These are phyloP conservation scores for Holtermanniella nyarrowii DNA, from an alignment of 768 basidiomycete genomes.

Conservation along the genomic window DNA sequence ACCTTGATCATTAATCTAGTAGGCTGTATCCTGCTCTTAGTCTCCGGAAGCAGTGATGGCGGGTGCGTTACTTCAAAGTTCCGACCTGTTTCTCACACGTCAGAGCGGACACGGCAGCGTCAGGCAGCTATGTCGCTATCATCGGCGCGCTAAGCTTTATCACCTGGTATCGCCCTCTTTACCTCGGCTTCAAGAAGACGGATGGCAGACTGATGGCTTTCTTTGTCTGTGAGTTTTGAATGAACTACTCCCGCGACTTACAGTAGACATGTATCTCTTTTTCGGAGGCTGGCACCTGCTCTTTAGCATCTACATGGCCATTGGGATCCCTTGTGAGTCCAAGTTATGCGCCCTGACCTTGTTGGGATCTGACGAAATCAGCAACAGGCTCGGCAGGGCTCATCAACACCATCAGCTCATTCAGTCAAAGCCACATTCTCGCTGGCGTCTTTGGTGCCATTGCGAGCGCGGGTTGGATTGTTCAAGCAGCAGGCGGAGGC, in stretches of 20 bases:
- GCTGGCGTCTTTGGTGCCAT: conserved; percentile 73
- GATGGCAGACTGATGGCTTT: conserved; percentile 37
- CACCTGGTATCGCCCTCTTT: conserved; percentile 93
- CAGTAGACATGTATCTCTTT: conserved; percentile 84
- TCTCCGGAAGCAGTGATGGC: conserved; percentile 58
- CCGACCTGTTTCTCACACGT: background rate
- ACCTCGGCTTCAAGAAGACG: conserved; percentile 96
- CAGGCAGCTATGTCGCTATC: conserved; percentile 54
- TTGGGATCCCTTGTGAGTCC: conserved; percentile 63
- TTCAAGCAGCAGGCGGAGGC: conserved; percentile 52
- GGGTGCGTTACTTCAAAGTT: conserved; percentile 22
- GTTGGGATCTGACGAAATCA: conserved; percentile 2
- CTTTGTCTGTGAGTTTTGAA: conserved; percentile 34
- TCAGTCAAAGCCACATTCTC: conserved; percentile 57
- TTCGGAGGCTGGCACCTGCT: conserved; percentile 91
- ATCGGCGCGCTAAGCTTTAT: conserved; percentile 75
- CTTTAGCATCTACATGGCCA: conserved; percentile 87
- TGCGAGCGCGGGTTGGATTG: conserved; percentile 73
- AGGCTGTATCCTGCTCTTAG: conserved; percentile 74
- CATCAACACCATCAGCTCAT: conserved; percentile 82
- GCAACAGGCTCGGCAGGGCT: conserved; percentile 85
- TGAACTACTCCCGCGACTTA: background rate
- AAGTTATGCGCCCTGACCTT: background rate
- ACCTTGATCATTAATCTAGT: conserved; percentile 84
- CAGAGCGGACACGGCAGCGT: conserved; percentile 36